Base-by-base conservation (phyloP, 2,329 filamentous ascomycete genomes). In the Dryadomyces quercivorus region DNA sequence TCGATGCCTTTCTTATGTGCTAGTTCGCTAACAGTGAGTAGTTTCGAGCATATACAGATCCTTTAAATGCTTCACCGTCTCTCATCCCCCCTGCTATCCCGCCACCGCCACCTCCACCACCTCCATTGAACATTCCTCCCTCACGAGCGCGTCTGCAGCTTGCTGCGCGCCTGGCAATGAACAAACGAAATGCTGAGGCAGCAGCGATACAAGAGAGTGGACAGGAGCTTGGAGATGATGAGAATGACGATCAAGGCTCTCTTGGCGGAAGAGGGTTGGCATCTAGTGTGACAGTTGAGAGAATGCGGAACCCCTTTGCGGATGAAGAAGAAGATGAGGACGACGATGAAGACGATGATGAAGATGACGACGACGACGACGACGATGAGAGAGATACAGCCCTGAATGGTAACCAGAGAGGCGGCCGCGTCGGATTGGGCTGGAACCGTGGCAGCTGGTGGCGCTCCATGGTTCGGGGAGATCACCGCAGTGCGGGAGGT, bases 61-160 rank as follows among this genome's bases (percentile, higher is more conserved):
- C 75, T 15, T 65, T 78, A 52, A 78, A 75, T 64, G 69, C 68
- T 12, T 73, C 69, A 55, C 66, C 69, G 44, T 75, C 75, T 22
- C 67, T 80, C 61, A 74, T 76, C 55, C 80, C 77, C 49, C 81
- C 78, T 2, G 80, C 78, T 13, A 76, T 81, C 50, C 77, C 71
- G 3, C 42, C 78, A 7, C 80, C 80, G 2, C 77, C 76, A 2
- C 77, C 81, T 1, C 85, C 85, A n/a, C 86, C 82, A 21, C 88
- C 90, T 13, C 59, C 59, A 7, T 75, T 95, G 63, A 93, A 92
- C 66, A 83, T 92, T 40, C 84, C 87, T 1, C 91, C 92, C 2
- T 94, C 89, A 8, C 82, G 92, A 52, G 92, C 92, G 8, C 82
- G 92, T 51, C 77, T 89, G 54, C 89, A 95, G 67, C 79, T 97